phyloP scores from a whole-genome alignment of 2,329 filamentous ascomycete genomes.

The Neoarthrinium moseri region DNA sequence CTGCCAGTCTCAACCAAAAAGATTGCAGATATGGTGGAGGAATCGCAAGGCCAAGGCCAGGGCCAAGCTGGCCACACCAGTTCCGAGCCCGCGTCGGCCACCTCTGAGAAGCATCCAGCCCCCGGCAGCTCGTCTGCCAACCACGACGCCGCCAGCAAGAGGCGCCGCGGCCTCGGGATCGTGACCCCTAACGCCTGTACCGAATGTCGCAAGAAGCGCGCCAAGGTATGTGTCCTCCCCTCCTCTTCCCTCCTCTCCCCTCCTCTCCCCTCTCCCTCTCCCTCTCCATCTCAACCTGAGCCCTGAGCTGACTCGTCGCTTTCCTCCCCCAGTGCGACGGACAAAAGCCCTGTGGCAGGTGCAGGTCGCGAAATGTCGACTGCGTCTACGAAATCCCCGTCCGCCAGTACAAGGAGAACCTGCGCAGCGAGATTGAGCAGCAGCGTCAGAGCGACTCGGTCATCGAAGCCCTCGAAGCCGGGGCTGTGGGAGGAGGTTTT shows the following conservation, averaged over 20 bases:
- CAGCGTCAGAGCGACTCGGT: conserved; percentile 56
- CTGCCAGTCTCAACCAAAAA: no score
- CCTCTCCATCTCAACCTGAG: no score
- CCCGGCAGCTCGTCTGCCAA: conserved; percentile 9
- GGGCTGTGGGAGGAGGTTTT: conserved; percentile 55
- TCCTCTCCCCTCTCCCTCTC: neutral
- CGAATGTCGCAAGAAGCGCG: conserved; percentile 61
- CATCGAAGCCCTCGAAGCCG: conserved; percentile 50
- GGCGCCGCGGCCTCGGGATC: conserved; percentile 53
- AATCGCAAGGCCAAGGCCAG: conserved; percentile 20
- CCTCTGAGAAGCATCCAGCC: conserved; percentile 17
- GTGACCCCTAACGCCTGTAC: conserved; percentile 61
- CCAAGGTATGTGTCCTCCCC: conserved; percentile 45
- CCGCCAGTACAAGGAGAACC: conserved; percentile 61
- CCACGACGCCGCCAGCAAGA: conserved; percentile 38
- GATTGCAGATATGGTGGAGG: conserved; percentile 26
- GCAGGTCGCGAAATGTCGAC: conserved; percentile 50
- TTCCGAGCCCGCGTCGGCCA: conserved; percentile 19
- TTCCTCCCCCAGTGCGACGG: conserved; percentile 63
- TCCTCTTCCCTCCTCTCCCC: conserved; percentile 6
- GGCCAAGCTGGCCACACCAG: conserved; percentile 19
- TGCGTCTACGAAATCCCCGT: conserved; percentile 63
- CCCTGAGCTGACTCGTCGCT: no score
- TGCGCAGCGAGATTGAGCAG: conserved; percentile 60
- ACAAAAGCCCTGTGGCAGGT: conserved; percentile 53